Evolutionary conservation across 257 asterid species (phyloP), one percentile per base, ranked within the genome.

Genomic region (Linaria vulgaris): DNA sequence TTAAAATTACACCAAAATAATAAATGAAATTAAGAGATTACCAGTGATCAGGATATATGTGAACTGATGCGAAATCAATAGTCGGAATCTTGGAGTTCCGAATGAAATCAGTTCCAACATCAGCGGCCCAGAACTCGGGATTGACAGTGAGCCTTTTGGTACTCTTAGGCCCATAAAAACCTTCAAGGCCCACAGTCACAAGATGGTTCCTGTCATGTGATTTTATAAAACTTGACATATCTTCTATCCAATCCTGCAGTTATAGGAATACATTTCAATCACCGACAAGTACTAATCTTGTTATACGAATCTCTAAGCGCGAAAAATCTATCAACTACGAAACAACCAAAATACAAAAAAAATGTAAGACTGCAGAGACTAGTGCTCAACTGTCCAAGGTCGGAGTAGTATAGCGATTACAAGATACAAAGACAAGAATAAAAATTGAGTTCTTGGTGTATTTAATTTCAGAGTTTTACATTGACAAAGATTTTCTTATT

Each of bases 1-100:
- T 56, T 17, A 22, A 54, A 21, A 66, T 20, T 14, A 20, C 25
- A 25, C 39, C 8, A 25, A 16, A 58, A 31, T 3, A 22, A 23
- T 62, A 63, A 17, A 48, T 53, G 47, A 23, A 51, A 61, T 25
- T 38, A 58, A 44, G 20, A 61, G 79, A 89, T 73, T 61, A 94
- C 99, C 99, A 92, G 63, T 92, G 99, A 80, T 92, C 99, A 14
- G 99, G 99, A 74, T 90, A 90, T 7, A 90, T 77, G 68, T 94
- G 99, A 22, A 90, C 95, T 12, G 99, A 94, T 66, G 96, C 97
- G 75, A 90, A 90, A 82, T 90, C 97, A 72, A 94, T 63, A 0
- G 97, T 79, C 25, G 99, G 71, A 69, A 90, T 79, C 80, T 82
- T 76, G 4, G 96, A 85, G 66, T 94, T 94, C 74, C 95, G 96